These are phyloP conservation scores for Rhodomyrtus tomentosa DNA, from an alignment of 345 rosid species.

Conservation along the genomic window DNA sequence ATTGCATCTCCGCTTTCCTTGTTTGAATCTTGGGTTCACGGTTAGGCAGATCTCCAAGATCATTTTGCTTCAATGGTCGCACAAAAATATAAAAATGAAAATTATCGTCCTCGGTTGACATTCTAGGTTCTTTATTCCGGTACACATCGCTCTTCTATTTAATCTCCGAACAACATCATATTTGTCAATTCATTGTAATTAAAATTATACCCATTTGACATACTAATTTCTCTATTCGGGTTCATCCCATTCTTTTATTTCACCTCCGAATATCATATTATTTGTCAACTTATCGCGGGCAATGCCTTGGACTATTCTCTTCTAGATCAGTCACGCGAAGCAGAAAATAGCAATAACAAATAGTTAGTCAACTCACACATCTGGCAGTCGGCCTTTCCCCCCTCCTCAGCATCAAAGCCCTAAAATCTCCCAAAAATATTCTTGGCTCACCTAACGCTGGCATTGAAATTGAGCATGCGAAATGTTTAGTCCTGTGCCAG, in stretches of 20 bases:
- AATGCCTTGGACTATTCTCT: neutral
- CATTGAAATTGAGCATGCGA: neutral
- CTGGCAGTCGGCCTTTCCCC: neutral
- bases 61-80: neutral
- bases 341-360: neutral
- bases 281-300: neutral
- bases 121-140: neutral
- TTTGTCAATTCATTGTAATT: neutral
- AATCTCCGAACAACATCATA: neutral
- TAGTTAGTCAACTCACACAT: neutral
- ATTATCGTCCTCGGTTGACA: neutral
- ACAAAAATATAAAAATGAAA: neutral
- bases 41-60: neutral
- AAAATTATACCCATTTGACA: neutral
- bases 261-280: neutral
- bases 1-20: neutral
- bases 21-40: neutral
- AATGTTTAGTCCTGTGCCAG: neutral
- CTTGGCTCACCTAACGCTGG: neutral
- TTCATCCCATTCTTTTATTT: neutral
- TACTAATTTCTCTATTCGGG: neutral
- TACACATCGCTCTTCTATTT: neutral
- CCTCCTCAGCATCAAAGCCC: neutral
- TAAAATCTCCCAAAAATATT: neutral
- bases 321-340: neutral